Percentiles rank a stretch among this genome's conserved stretches.
Conservation (phyloP, 352 stramenopile species). For the Phytopythium sindhum region DNA sequence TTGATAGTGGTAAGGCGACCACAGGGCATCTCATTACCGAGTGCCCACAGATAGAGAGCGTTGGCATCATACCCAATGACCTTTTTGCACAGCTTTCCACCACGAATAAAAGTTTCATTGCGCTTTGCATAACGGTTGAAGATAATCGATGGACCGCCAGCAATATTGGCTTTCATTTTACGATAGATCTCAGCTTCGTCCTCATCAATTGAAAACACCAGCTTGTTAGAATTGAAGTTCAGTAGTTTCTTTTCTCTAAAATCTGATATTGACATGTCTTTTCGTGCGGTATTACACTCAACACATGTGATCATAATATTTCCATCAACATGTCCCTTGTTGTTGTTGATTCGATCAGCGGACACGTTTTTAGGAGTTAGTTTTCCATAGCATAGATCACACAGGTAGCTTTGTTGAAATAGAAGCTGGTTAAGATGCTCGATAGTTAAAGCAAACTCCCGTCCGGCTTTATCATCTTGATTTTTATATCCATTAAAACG, state of each 20-base stretch:
- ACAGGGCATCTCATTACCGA: slow-evolving; percentile 32
- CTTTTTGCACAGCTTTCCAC: slow-evolving; percentile 20
- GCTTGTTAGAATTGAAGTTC: slow-evolving; percentile 15
- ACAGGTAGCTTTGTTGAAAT: slow-evolving; percentile 21
- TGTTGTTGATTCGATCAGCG: slow-evolving; percentile 22
- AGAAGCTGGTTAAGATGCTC: slow-evolving; percentile 18
- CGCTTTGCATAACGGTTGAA: slow-evolving; percentile 17
- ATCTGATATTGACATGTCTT: slow-evolving; percentile 11
- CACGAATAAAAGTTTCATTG: slow-evolving; percentile 16
- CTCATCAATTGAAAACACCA: slow-evolving; percentile 20
- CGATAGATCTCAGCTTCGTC: slow-evolving; percentile 17
- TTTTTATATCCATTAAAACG: slow-evolving; percentile 17
- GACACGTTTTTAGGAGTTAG: slow-evolving; percentile 20
- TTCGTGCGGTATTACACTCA: slow-evolving; percentile 14
- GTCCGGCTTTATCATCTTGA: slow-evolving; percentile 16
- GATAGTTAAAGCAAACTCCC: slow-evolving; percentile 17
- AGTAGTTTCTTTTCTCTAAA: slow-evolving; percentile 19
- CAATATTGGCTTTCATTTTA: slow-evolving; percentile 22
- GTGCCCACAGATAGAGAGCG: slow-evolving; percentile 27
- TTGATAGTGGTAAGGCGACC: slow-evolving; percentile 16
- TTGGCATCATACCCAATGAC: slow-evolving; percentile 28
- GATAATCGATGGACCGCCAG: slow-evolving; percentile 20
- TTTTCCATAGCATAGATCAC: slow-evolving; percentile 13
- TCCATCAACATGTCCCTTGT: slow-evolving; percentile 6
- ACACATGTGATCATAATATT: slow-evolving; percentile 17